Conservation (phyloP, 2,329 filamentous ascomycete genomes). For the Epichloe coenophiala region DNA sequence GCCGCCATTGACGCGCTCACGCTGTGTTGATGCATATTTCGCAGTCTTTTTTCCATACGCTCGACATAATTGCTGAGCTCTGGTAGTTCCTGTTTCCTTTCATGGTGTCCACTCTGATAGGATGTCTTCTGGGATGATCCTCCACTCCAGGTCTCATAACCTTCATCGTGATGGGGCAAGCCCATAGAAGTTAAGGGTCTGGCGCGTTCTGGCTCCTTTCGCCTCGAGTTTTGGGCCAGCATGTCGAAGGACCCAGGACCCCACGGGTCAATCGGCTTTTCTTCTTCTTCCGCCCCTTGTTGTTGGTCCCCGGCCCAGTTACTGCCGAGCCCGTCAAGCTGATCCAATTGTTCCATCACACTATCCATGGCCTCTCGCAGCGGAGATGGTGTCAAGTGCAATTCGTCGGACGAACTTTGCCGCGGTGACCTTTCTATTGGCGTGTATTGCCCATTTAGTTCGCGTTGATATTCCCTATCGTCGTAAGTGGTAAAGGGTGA, state of each 20-base stretch:
- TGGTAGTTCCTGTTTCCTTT: slow-evolving; percentile 44
- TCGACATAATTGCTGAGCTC: slow-evolving; percentile 78
- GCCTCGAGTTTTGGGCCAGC: slow-evolving; percentile 20
- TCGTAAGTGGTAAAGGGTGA: slow-evolving; percentile 28
- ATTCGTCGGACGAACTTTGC: slow-evolving; percentile 53
- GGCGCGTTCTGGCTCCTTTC: slow-evolving; percentile 13
- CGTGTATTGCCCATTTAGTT: slow-evolving; percentile 28
- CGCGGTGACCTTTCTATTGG: slow-evolving; percentile 48
- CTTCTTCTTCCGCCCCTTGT: slow-evolving; percentile 30
- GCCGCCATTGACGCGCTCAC: slow-evolving; percentile 18
- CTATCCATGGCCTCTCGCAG: slow-evolving; percentile 93
- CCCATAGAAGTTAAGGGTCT: slow-evolving; percentile 62
- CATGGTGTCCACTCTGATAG: slow-evolving; percentile 25
- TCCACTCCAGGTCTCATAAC: slow-evolving; percentile 45
- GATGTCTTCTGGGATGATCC: slow-evolving; percentile 37
- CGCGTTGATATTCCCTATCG: slow-evolving; percentile 15
- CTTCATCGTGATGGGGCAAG: slow-evolving; percentile 46
- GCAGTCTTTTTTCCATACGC: slow-evolving; percentile 76
- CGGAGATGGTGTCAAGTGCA: slow-evolving; percentile 74
- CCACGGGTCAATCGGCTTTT: slow-evolving; percentile 59
- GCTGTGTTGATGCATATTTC: slow-evolving; percentile 53
- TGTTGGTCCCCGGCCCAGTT: slow-evolving; percentile 33
- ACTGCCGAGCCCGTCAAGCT: slow-evolving; percentile 47
- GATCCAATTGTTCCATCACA: slow-evolving; percentile 88
- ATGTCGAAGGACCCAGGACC: slow-evolving; percentile 74